A percentile compares a stretch with the other conserved stretches of the same genome.
phyloP scores from a whole-genome alignment of 257 asterid species.

The Solanum peruvianum region DNA sequence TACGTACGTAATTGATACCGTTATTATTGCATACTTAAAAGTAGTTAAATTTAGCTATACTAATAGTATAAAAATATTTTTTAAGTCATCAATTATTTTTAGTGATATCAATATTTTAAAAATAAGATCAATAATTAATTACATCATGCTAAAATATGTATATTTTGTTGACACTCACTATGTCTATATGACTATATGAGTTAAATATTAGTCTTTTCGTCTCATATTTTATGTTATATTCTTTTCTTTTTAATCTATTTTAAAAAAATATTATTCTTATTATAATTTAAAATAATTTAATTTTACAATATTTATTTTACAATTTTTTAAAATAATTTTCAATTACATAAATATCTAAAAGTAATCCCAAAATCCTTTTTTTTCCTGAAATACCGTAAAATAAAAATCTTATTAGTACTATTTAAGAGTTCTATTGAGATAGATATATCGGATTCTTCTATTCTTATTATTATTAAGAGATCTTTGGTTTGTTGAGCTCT shows the following conservation, averaged over 20 bases:
- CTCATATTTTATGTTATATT: too few relatives aligned
- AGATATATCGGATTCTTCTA: background rate
- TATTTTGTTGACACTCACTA: background rate
- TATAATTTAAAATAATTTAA: too few relatives aligned
- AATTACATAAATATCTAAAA: too few relatives aligned
- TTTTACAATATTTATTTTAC: accelerated
- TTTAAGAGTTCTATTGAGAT: background rate
- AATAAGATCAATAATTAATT: background rate
- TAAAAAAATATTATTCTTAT: too few relatives aligned
- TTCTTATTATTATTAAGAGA: background rate
- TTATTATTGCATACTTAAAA: background rate
- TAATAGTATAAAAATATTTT: too few relatives aligned
- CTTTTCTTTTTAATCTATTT: accelerated
- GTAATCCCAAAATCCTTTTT: too few relatives aligned
- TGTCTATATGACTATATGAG: background rate
- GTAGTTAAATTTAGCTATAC: background rate
- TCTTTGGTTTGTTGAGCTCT: background rate
- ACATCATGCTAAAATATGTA: background rate
- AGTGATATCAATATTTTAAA: background rate
- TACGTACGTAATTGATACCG: background rate
- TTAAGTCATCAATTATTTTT: background rate
- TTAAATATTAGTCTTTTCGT: too few relatives aligned
- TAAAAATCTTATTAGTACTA: background rate
- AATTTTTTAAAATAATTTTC: background rate
- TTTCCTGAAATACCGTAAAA: too few relatives aligned